Base-by-base conservation (phyloP, 1,284 basidiomycete species). In the Cryptococcus jaspeensis region DNA sequence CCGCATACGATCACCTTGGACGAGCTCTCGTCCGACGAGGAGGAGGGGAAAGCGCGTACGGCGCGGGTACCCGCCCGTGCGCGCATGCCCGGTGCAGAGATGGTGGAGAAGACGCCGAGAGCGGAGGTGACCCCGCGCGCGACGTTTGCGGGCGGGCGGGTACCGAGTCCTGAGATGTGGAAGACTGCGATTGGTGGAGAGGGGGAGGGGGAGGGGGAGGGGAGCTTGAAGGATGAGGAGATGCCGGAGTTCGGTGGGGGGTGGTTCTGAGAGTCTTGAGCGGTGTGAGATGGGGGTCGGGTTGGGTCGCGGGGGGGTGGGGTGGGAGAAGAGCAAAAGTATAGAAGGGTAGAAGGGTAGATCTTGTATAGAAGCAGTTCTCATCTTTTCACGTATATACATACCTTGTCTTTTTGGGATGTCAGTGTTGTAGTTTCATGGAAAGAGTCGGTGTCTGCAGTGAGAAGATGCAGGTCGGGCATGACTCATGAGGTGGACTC, bases 171-270 rank as follows among this genome's bases (percentile, higher is more conserved):
- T 5, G 50, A 59, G 41, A 11, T 59, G 22, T 55, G 57, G 57
- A 32, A 32, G 28, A 32, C 5, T 32, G n/a, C n/a, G n/a, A n/a
- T n/a, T n/a, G 9, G 4, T 9, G 28, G 28, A 9, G 28, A 25
- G 20, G 15, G 45, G 13, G n/a, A 9, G 28, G 50, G 39, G 13
- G 38, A 40, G 11, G 49, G 46, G 15, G 41, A 41, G n/a, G 48
- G 28, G 35, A 59, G 53, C 38, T n/a, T 59, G 44, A 55, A 55
- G 49, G 53, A 59, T 20, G 57, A 59, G 43, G 44, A 46, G 36
- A 50, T 59, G 53, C 52, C 52, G 13, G 52, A 38, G 41, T 7
- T 50, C 28, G 9, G 9, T 32, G 28, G 28, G 5, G 28, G 28
- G 5, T 32, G 28, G 28, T 32, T 32, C 28, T 32, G 28, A 32